These are phyloP conservation scores for Talaromyces pinophilus DNA, from an alignment of 2,329 filamentous ascomycete species.

Conservation along the genomic window DNA sequence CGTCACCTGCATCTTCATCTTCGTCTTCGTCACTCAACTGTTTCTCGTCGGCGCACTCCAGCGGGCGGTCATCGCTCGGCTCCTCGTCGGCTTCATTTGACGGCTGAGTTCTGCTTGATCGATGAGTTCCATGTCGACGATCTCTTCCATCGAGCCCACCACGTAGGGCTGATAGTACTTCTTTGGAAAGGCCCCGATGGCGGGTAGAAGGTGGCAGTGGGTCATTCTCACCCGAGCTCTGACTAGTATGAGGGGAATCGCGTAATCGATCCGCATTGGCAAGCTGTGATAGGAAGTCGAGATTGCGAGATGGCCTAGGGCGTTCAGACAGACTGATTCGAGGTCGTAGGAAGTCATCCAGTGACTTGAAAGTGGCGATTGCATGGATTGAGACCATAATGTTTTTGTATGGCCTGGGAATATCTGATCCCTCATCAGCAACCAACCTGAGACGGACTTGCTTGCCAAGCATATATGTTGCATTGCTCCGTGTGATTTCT, in stretches of 20 bases:
- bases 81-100: conserved; percentile 61
- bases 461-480: conserved; percentile 93
- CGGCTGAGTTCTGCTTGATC: conserved; percentile 63
- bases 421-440: conserved; percentile 82
- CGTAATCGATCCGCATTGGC: conserved; percentile 69
- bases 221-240: conserved; percentile 36
- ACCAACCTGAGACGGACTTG: conserved; percentile 86
- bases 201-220: conserved; percentile 29
- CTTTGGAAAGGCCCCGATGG: conserved; percentile 37
- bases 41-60: conserved; percentile 93
- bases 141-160: conserved; percentile 41
- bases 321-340: conserved; percentile 81
- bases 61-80: conserved; percentile 63
- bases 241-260: conserved; percentile 44
- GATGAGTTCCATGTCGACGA: conserved; percentile 53
- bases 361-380: conserved; percentile 93
- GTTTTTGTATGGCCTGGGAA: conserved; percentile 82
- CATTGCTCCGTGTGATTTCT: conserved; percentile 85
- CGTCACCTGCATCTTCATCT: conserved; percentile 59
- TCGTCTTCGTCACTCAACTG: conserved; percentile 72
- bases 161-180: conserved; percentile 50
- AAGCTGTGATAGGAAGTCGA: conserved; percentile 68
- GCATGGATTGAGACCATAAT: conserved; percentile 99
- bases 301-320: conserved; percentile 60
- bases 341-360: conserved; percentile 93